These are phyloP conservation scores for Russula ochroleuca DNA, from an alignment of 768 basidiomycete genomes.

Conservation along the genomic window DNA sequence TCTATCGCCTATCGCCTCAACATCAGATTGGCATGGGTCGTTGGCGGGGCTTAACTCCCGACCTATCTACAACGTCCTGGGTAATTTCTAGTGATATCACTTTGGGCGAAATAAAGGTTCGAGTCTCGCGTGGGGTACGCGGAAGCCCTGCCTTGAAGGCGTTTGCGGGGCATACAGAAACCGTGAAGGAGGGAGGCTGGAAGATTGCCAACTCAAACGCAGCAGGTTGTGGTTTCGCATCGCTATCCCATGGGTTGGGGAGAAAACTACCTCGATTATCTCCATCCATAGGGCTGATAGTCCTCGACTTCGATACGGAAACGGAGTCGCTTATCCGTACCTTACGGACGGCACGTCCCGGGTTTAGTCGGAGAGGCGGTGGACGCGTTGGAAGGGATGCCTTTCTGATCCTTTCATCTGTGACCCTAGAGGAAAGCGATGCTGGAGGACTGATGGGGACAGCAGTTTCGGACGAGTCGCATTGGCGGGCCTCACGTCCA, in stretches of 20 bases:
- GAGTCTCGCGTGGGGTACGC: neutral
- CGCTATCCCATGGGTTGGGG: constrained; percentile 15
- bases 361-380: neutral
- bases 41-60: neutral
- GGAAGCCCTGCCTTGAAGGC: neutral
- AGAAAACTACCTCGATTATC: neutral
- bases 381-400: neutral
- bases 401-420: neutral
- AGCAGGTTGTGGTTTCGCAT: neutral
- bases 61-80: neutral
- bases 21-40: neutral
- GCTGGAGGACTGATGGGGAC: neutral
- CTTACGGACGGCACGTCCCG: neutral
- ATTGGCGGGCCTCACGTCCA: neutral
- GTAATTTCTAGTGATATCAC: neutral
- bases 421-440: neutral
- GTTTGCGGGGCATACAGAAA: neutral
- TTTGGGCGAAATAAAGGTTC: neutral
- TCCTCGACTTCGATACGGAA: neutral
- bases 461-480: neutral
- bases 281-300: neutral
- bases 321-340: neutral
- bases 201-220: neutral
- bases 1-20: neutral
- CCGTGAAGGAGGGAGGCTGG: neutral